Evolutionary conservation across 2,329 filamentous ascomycete genomes (phyloP).

Genomic region (Aurifilum marmelostoma): DNA sequence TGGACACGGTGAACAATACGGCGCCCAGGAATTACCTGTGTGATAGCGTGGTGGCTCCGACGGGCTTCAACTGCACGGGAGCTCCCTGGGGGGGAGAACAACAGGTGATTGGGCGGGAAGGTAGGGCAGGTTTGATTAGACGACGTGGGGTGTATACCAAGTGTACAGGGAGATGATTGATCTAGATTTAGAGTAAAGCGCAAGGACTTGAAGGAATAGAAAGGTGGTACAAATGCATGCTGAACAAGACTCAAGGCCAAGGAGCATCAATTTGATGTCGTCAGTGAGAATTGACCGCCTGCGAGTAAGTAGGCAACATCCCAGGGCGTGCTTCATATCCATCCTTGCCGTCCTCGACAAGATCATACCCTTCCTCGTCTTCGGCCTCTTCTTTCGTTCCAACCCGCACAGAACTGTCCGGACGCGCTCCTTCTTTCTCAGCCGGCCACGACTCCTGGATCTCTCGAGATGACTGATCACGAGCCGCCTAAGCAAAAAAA

Average conservation of each 20-base stretch:
- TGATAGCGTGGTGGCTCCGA: slow-evolving; percentile 24
- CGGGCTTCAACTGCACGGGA: slow-evolving; percentile 27
- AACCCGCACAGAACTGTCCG: too few relatives aligned
- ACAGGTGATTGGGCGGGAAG: neutral
- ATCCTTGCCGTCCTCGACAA: neutral
- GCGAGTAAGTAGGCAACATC: slow-evolving; percentile 14
- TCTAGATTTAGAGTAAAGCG: neutral
- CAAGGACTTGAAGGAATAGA: neutral
- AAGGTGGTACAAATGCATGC: neutral
- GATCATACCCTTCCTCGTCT: slow-evolving; percentile 2
- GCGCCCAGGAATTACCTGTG: slow-evolving; percentile 25
- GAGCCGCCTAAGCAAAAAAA: neutral
- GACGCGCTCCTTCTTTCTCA: neutral
- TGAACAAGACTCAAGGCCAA: neutral
- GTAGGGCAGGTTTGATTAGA: neutral
- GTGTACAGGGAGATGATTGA: neutral
- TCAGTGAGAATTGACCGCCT: slow-evolving; percentile 12
- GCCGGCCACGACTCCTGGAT: neutral
- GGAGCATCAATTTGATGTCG: too few relatives aligned
- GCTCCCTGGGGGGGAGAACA: slow-evolving; percentile 28
- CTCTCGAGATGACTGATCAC: neutral
- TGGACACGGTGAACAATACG: slow-evolving; percentile 24
- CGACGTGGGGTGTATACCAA: neutral
- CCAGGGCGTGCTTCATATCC: neutral
- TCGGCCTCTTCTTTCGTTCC: too few relatives aligned